Percentiles rank a stretch among this genome's conserved stretches.
These are phyloP conservation scores for Neckera pumila DNA, from an alignment of 225 moss, liverwort and hornwort genomes.

Conservation along the genomic window DNA sequence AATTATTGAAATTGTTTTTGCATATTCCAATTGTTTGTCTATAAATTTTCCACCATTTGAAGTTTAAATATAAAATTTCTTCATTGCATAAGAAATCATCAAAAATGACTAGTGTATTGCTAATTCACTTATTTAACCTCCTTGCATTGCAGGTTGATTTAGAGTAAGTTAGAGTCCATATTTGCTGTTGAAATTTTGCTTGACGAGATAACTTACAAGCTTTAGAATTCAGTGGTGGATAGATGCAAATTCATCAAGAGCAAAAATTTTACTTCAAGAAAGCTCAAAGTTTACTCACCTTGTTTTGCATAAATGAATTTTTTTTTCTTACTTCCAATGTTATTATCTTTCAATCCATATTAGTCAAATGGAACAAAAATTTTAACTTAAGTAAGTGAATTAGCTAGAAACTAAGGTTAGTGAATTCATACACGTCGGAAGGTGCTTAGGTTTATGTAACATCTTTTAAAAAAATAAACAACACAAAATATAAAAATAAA, in stretches of 20 bases:
- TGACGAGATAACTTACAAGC: background rate
- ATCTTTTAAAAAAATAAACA: background rate
- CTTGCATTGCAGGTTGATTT: background rate
- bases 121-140: no score
- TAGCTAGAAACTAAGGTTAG: no score
- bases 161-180: background rate
- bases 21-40: background rate
- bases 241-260: background rate
- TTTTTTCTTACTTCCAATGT: background rate
- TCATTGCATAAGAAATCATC: background rate
- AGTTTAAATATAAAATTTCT: background rate
- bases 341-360: background rate
- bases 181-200: background rate
- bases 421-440: no score
- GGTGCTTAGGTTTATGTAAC: background rate
- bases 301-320: background rate
- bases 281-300: rapidly evolving
- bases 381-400: background rate
- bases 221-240: rapidly evolving
- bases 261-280: background rate
- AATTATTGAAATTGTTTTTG: background rate
- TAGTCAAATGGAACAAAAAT: rapidly evolving
- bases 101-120: background rate
- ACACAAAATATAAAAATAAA: background rate
- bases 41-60: rapidly evolving